Conservation (phyloP, 23 red algal species). For the Gracilaria vermiculophylla region DNA sequence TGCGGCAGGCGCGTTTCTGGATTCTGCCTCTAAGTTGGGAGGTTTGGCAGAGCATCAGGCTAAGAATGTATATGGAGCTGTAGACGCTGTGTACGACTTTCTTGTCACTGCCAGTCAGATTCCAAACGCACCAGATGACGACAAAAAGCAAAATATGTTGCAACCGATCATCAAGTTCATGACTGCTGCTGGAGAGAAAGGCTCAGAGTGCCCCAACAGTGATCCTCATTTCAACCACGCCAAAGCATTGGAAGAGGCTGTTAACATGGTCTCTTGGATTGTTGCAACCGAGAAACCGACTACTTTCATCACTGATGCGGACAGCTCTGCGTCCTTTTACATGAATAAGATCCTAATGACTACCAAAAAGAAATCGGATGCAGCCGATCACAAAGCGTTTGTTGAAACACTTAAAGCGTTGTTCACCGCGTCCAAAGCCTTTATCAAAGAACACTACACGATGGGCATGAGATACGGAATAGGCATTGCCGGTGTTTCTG, state of each 20-base stretch:
- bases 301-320: slow-evolving; percentile 53
- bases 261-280: slow-evolving; percentile 63
- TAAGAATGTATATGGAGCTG: not conserved
- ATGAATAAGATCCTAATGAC: slow-evolving; percentile 66
- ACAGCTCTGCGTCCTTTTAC: slow-evolving; percentile 48
- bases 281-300: slow-evolving; percentile 39
- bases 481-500: not conserved
- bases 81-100: slow-evolving; percentile 41
- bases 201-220: not conserved
- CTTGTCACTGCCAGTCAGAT: slow-evolving; percentile 39
- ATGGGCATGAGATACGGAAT: slow-evolving; percentile 51
- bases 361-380: slow-evolving; percentile 43
- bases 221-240: slow-evolving; percentile 50
- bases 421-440: slow-evolving; percentile 20
- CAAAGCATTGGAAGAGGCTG: slow-evolving; percentile 42
- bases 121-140: slow-evolving; percentile 31
- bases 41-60: slow-evolving; percentile 23
- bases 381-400: slow-evolving; percentile 17
- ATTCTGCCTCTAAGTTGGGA: slow-evolving; percentile 17
- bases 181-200: slow-evolving; percentile 17
- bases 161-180: slow-evolving; percentile 40
- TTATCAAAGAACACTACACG: slow-evolving; percentile 64
- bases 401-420: slow-evolving; percentile 29
- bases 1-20: not conserved
- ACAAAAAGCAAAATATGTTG: slow-evolving; percentile 38